These are phyloP conservation scores for Candida frijolesensis DNA, from an alignment of 1,139 yeast genomes.

Conservation along the genomic window DNA sequence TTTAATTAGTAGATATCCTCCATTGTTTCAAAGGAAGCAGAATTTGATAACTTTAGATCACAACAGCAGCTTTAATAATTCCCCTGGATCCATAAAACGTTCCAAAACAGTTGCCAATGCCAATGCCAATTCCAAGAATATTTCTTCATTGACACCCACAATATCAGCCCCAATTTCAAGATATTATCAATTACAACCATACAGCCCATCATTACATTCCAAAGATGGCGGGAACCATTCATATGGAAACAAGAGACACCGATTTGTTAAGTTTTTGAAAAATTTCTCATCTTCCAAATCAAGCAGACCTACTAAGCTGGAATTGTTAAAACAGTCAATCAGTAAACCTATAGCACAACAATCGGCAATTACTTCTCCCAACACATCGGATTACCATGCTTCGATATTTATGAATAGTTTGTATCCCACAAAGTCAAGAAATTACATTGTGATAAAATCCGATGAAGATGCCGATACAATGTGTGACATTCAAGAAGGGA, in stretches of 20 bases:
- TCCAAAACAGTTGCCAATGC: not conserved
- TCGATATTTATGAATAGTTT: constrained; percentile 11
- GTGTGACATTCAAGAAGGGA: not conserved
- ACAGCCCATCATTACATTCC: constrained; percentile 8
- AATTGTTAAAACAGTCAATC: constrained; percentile 13
- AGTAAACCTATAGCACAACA: constrained; percentile 13
- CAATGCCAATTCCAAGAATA: not conserved
- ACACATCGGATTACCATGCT: constrained; percentile 1
- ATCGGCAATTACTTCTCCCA: not conserved
- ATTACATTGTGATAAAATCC: constrained; percentile 12
- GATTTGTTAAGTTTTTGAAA: constrained; percentile 10
- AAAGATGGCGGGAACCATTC: not conserved
- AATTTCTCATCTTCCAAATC: constrained; percentile 10
- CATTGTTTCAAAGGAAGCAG: constrained; percentile 16
- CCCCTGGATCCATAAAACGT: constrained; percentile 1
- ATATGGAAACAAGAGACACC: constrained; percentile 6
- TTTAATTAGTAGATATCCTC: constrained; percentile 18
- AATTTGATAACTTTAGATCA: constrained; percentile 11
- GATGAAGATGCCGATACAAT: constrained; percentile 6
- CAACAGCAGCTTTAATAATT: not conserved
- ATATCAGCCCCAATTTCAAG: constrained; percentile 6
- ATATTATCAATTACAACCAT: not conserved
- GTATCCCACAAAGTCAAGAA: constrained; percentile 10
- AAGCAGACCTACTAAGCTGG: constrained; percentile 5
- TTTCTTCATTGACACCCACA: not conserved